Percentiles rank a stretch among this genome's conserved stretches.
Conservation (phyloP, 768 basidiomycete genomes). For the Leccinum olivaceopallidum region DNA sequence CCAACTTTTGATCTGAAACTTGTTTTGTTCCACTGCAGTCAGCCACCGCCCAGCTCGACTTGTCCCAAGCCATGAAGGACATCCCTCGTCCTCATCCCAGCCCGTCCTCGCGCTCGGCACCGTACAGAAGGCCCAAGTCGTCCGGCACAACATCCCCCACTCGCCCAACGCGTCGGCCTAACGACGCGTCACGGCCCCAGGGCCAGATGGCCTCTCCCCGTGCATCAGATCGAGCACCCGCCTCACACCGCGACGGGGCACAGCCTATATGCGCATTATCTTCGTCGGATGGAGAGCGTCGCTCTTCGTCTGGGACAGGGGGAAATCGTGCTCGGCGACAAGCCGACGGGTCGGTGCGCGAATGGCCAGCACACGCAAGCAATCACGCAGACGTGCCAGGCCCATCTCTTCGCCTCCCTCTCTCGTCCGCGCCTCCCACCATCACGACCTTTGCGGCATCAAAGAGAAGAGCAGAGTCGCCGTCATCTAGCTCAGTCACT, state of each 20-base stretch:
- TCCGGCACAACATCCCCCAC: constrained; percentile 7
- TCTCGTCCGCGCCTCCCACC: constrained; percentile 7
- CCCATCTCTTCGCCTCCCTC: constrained; percentile 17
- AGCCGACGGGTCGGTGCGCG: constrained; percentile 8
- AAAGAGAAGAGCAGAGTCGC: constrained; percentile 9
- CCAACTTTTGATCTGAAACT: constrained; percentile 6
- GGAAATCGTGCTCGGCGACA: constrained; percentile 10
- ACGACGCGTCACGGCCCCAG: constrained; percentile 13
- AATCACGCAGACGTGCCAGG: constrained; percentile 14
- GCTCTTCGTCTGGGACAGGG: constrained; percentile 3
- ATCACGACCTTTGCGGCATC: background rate
- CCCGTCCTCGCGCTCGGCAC: constrained; percentile 5
- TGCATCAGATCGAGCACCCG: constrained; percentile 10
- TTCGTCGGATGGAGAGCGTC: constrained; percentile 6
- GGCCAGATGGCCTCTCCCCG: constrained; percentile 1
- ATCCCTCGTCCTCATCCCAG: constrained; percentile 17
- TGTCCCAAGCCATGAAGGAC: constrained; percentile 26
- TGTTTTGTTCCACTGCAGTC: constrained; percentile 12
- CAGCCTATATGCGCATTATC: constrained; percentile 4
- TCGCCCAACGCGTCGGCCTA: constrained; percentile 14
- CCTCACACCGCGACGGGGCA: constrained; percentile 3
- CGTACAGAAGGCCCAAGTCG: constrained; percentile 21
- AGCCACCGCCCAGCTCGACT: constrained; percentile 19
- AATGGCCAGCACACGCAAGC: constrained; percentile 7
- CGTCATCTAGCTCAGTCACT: constrained; percentile 20